These are phyloP conservation scores for Gossypium davidsonii DNA, from an alignment of 441 rosid species.

Conservation along the genomic window DNA sequence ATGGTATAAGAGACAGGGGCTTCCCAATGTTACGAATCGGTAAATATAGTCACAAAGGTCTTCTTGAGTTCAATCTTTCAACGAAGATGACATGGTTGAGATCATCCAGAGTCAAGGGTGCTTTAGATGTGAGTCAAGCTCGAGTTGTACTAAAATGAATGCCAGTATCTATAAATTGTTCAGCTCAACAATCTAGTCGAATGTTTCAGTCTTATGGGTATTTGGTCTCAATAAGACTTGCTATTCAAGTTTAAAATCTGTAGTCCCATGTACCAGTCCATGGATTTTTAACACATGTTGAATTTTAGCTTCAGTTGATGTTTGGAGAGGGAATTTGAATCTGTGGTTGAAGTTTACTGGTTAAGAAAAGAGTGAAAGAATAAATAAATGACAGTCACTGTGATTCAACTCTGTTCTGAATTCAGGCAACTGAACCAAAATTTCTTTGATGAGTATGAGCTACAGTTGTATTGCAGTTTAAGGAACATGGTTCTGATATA, in stretches of 20 bases:
- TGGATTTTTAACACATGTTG: not conserved
- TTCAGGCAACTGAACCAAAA: not conserved
- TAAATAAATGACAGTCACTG: too few relatives aligned
- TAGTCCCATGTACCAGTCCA: not conserved
- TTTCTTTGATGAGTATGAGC: not conserved
- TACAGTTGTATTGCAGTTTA: not conserved
- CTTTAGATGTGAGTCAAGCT: not conserved
- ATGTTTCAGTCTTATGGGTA: not conserved
- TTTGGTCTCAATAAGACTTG: not conserved
- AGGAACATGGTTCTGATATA: not conserved
- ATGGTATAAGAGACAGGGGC: not conserved
- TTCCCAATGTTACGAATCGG: not conserved
- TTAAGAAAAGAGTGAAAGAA: too few relatives aligned
- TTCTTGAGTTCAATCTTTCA: not conserved
- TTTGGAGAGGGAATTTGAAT: too few relatives aligned
- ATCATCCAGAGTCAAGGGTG: not conserved
- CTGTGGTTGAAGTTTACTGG: too few relatives aligned
- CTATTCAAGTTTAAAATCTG: not conserved
- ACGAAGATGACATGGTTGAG: not conserved
- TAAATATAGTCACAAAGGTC: not conserved
- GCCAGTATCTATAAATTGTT: not conserved
- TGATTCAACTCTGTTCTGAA: not conserved
- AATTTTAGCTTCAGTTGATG: too few relatives aligned
- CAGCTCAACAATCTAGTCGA: not conserved
- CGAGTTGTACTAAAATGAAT: not conserved